A percentile compares a stretch with the other conserved stretches of the same genome.
Conservation (phyloP, 352 stramenopile species). For the Pythium monospermum region DNA sequence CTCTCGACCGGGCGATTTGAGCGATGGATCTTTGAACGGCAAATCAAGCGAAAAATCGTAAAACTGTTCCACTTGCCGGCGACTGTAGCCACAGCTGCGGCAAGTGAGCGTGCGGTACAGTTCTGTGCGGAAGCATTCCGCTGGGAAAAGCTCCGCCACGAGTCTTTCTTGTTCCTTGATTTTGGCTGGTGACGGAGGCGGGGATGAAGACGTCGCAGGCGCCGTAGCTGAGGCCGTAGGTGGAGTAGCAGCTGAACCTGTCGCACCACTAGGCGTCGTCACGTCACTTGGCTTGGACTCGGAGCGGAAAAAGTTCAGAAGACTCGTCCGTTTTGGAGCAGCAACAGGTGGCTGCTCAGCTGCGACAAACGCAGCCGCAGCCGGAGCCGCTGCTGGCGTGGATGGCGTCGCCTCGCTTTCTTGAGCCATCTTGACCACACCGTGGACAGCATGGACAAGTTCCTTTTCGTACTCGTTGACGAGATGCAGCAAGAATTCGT, state of each 20-base stretch:
- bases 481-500: conserved; percentile 83
- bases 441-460: conserved; percentile 44
- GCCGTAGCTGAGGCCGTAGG: background rate
- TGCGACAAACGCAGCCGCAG: background rate
- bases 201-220: background rate
- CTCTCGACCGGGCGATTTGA: background rate
- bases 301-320: conserved; percentile 57
- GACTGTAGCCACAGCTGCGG: conserved; percentile 67
- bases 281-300: conserved; percentile 16
- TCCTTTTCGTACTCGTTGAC: conserved; percentile 86
- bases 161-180: conserved; percentile 31
- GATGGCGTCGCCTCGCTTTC: conserved; percentile 17
- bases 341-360: background rate
- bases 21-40: conserved; percentile 22
- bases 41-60: conserved; percentile 86
- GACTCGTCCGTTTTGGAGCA: conserved; percentile 34
- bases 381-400: background rate
- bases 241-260: background rate
- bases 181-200: background rate
- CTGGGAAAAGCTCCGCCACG: conserved; percentile 50
- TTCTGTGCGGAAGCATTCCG: conserved; percentile 74
- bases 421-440: conserved; percentile 8
- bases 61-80: conserved; percentile 75
- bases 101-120: conserved; percentile 77
- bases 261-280: no score